Conservation (phyloP, 148 eudicot genomes). For the Rhododendron mucronatum region DNA sequence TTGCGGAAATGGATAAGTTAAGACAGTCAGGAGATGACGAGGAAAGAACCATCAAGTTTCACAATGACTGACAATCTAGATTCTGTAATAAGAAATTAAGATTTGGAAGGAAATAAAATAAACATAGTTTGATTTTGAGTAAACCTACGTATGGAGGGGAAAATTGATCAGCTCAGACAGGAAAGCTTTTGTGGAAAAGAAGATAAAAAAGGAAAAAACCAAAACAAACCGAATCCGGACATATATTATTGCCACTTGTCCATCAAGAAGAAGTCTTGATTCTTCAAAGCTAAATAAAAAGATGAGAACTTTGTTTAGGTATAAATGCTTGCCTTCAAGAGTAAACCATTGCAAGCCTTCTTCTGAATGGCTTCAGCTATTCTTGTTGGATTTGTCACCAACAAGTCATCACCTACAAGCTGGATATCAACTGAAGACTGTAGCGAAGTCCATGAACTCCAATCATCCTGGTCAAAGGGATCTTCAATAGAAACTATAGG, state of each 20-base stretch:
- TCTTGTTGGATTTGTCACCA: constrained; percentile 93
- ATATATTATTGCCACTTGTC: neutral
- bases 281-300: neutral
- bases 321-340: constrained; percentile 60
- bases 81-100: neutral
- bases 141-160: neutral
- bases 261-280: neutral
- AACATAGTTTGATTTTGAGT: neutral
- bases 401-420: constrained; percentile 93
- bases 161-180: neutral
- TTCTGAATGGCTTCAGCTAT: constrained; percentile 82
- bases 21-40: neutral
- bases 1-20: neutral
- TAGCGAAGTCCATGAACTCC: constrained; percentile 86
- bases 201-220: neutral
- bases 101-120: neutral
- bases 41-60: neutral
- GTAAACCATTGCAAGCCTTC: constrained; percentile 89
- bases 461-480: constrained; percentile 99
- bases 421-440: constrained; percentile 86
- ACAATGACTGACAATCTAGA: neutral
- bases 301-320: neutral
- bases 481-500: constrained; percentile 98
- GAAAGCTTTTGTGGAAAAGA: neutral
- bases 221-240: neutral